These are phyloP conservation scores for Sporothrix dimorphospora DNA, from an alignment of 2,329 filamentous ascomycete species.

Conservation along the genomic window DNA sequence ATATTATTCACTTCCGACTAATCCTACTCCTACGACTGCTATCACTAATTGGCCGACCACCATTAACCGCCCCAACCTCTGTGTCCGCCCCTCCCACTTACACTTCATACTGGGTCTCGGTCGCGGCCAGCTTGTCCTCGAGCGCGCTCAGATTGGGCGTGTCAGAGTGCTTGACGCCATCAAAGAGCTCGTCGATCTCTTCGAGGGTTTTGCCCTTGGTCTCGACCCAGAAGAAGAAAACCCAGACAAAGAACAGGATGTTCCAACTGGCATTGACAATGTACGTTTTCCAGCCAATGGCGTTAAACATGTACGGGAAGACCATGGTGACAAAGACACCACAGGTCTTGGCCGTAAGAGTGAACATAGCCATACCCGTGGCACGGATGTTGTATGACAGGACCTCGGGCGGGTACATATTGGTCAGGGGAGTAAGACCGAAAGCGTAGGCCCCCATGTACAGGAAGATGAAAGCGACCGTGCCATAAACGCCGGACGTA, in stretches of 20 bases:
- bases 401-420: slow-evolving; percentile 50
- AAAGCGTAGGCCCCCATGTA: slow-evolving; percentile 58
- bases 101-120: neutral
- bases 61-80: too few relatives aligned
- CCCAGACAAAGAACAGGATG: slow-evolving; percentile 44
- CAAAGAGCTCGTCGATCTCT: slow-evolving; percentile 27
- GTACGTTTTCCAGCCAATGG: slow-evolving; percentile 56
- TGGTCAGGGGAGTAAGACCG: slow-evolving; percentile 53
- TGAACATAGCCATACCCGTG: slow-evolving; percentile 50
- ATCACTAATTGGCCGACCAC: too few relatives aligned
- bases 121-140: neutral
- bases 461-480: slow-evolving; percentile 57
- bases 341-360: slow-evolving; percentile 47
- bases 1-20: too few relatives aligned
- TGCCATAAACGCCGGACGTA: slow-evolving; percentile 29
- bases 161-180: slow-evolving; percentile 19
- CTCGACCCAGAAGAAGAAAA: slow-evolving; percentile 54
- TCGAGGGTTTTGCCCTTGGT: slow-evolving; percentile 41
- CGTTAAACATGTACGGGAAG: slow-evolving; percentile 50
- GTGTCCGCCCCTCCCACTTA: neutral
- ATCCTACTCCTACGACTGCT: too few relatives aligned
- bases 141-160: neutral
- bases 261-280: slow-evolving; percentile 52
- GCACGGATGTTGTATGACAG: slow-evolving; percentile 46
- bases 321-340: slow-evolving; percentile 50